Conservation (phyloP, 2,329 filamentous ascomycete genomes). For the Xylariales sp. region DNA sequence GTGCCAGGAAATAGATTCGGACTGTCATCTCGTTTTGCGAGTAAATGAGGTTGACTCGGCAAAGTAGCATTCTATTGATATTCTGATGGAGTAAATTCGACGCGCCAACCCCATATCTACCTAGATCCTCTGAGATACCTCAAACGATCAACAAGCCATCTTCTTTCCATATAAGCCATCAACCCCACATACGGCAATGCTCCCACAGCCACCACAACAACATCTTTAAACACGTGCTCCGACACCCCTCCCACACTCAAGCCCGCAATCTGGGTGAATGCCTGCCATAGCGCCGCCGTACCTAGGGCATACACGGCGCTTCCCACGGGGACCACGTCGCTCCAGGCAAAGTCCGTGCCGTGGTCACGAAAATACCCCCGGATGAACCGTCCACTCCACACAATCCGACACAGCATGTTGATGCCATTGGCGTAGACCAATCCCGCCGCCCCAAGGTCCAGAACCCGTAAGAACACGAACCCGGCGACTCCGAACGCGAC, state of each 20-base stretch:
- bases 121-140: constrained; percentile 1
- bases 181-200: constrained; percentile 48
- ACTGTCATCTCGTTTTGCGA: too few species aligned
- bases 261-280: constrained; percentile 18
- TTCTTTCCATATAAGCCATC: constrained; percentile 33
- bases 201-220: constrained; percentile 45
- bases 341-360: constrained; percentile 35
- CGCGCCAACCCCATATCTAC: too few species aligned
- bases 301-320: constrained; percentile 38
- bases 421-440: constrained; percentile 82
- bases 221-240: constrained; percentile 29
- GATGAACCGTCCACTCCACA: constrained; percentile 77
- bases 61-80: too few species aligned
- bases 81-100: too few species aligned
- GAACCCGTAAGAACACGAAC: constrained; percentile 66
- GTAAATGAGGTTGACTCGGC: too few species aligned
- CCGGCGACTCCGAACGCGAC: constrained; percentile 69
- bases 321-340: constrained; percentile 38
- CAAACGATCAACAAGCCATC: constrained; percentile 1
- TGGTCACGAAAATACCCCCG: constrained; percentile 52
- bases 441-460: constrained; percentile 69
- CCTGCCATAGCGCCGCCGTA: constrained; percentile 36
- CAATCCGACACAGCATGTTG: constrained; percentile 82
- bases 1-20: too few species aligned
- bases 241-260: constrained; percentile 26